These are phyloP conservation scores for Aegilops speltoides DNA, from an alignment of 176 grass and related monocot genomes.

Conservation along the genomic window DNA sequence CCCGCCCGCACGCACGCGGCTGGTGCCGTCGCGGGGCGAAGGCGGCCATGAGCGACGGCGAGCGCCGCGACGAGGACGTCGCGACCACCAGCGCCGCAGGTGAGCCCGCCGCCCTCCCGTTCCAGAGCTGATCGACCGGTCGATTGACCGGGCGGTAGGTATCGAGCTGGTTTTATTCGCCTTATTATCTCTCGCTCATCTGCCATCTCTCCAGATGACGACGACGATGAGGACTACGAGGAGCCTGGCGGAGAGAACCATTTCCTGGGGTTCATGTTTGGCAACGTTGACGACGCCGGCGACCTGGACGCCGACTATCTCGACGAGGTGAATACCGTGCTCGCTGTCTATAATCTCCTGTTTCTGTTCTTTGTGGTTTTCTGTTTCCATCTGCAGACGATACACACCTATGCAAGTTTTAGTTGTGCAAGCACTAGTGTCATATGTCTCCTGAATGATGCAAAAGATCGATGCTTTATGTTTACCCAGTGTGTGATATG, in stretches of 20 bases:
- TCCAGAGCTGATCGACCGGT: not conserved
- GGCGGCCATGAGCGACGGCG: conserved; percentile 41
- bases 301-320: conserved; percentile 98
- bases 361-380: conserved; percentile 11
- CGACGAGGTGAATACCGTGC: conserved; percentile 60
- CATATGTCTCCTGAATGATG: not conserved
- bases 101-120: not conserved
- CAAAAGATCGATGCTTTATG: not conserved
- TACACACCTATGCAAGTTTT: not conserved
- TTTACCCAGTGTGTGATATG: not conserved
- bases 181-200: not conserved
- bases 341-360: not conserved
- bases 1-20: not conserved
- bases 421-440: not conserved
- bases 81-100: conserved; percentile 40
- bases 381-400: not conserved
- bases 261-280: conserved; percentile 96
- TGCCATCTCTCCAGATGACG: conserved; percentile 44
- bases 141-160: not conserved
- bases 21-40: conserved; percentile 13
- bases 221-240: conserved; percentile 87
- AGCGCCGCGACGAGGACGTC: conserved; percentile 37
- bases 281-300: conserved; percentile 93
- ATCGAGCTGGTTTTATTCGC: not conserved
- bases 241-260: conserved; percentile 66